phyloP scores from a whole-genome alignment of 257 asterid genomes.

The Euphrasia confusa region DNA sequence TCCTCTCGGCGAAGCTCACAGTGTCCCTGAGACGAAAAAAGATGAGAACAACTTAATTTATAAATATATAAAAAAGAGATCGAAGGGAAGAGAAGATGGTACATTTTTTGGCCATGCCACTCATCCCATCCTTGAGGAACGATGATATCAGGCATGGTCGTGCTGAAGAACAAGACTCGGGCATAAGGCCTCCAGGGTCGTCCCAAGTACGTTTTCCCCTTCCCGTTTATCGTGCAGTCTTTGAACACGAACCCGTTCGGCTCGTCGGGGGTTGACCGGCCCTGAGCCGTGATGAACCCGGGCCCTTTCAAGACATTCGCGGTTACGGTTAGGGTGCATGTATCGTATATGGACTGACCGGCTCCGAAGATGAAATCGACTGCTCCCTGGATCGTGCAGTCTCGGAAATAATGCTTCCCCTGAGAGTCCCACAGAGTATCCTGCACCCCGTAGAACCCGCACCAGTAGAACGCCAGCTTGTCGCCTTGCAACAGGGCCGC shows the following conservation, averaged over 20 bases:
- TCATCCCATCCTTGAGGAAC: conserved; percentile 61
- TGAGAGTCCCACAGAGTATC: conserved; percentile 69
- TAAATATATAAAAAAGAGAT: not conserved
- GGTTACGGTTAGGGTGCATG: conserved; percentile 44
- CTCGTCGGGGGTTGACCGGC: conserved; percentile 23
- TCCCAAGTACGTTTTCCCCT: conserved; percentile 40
- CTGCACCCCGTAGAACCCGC: conserved; percentile 56
- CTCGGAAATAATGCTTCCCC: conserved; percentile 63
- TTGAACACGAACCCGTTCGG: conserved; percentile 45
- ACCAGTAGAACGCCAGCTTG: conserved; percentile 41
- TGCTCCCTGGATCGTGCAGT: conserved; percentile 57
- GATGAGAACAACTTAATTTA: not conserved
- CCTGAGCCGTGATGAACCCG: conserved; percentile 78
- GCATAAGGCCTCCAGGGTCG: conserved; percentile 74
- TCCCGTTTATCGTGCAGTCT: conserved; percentile 31
- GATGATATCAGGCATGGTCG: conserved; percentile 37
- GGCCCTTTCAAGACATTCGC: conserved; percentile 35
- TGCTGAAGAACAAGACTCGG: conserved; percentile 48
- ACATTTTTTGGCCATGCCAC: conserved; percentile 25
- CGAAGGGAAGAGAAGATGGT: too few relatives aligned
- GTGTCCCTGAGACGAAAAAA: conserved; percentile 22
- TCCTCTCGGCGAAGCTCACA: conserved; percentile 38
- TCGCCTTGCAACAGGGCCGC: conserved; percentile 64
- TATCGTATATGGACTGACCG: conserved; percentile 72
- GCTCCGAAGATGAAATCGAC: conserved; percentile 76